Conservation (phyloP, 352 stramenopile species). For the Globisporangium cystogenes region DNA sequence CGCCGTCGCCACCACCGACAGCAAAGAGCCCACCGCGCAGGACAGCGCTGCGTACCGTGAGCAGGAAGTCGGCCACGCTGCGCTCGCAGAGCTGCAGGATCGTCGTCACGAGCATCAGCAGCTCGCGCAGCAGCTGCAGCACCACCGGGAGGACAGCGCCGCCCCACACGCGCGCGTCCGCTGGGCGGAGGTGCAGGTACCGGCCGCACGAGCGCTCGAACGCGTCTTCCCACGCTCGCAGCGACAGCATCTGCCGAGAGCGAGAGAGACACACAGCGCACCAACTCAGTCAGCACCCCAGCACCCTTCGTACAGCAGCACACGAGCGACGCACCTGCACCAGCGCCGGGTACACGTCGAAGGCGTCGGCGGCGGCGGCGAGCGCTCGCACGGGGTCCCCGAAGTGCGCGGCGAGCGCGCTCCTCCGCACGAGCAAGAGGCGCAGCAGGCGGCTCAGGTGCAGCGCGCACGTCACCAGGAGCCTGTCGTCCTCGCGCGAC, state of each 20-base stretch:
- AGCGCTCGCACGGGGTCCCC: conserved; percentile 26
- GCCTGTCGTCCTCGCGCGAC: conserved; percentile 21
- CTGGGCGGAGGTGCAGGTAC: conserved; percentile 19
- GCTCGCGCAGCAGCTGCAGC: conserved; percentile 30
- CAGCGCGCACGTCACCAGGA: conserved; percentile 18
- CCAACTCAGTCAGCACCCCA: no score
- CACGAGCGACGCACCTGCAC: conserved; percentile 24
- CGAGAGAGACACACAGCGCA: neutral
- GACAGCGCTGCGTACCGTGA: conserved; percentile 17
- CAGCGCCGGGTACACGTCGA: conserved; percentile 29
- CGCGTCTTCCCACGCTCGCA: conserved; percentile 30
- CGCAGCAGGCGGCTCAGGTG: conserved; percentile 27
- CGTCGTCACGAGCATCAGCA: conserved; percentile 29
- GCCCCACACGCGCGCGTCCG: conserved; percentile 19
- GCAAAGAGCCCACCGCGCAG: no score
- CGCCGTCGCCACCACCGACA: neutral
- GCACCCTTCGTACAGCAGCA: neutral
- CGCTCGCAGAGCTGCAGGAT: conserved; percentile 17
- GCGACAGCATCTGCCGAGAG: conserved; percentile 28
- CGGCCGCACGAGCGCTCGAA: conserved; percentile 21
- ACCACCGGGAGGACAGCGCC: conserved; percentile 27
- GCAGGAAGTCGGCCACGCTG: conserved; percentile 21
- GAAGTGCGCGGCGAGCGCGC: conserved; percentile 19
- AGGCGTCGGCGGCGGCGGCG: conserved; percentile 16
- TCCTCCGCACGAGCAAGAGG: conserved; percentile 19